Evolutionary conservation across 2,329 filamentous ascomycete species (phyloP), one percentile per base, ranked within the genome.

Genomic region (Colletotrichum sp.): DNA sequence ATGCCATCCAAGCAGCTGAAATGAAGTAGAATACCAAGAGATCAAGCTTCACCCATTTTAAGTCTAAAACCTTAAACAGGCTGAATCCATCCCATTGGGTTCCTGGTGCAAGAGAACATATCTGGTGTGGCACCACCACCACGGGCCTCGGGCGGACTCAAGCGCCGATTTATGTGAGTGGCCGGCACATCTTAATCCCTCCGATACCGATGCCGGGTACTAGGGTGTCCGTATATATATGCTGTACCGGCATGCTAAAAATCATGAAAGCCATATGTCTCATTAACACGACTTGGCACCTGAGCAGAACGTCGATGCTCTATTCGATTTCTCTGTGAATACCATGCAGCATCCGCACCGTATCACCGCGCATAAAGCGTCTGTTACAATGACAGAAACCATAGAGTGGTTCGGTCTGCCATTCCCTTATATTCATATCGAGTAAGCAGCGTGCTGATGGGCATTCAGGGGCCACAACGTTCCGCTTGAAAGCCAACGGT

Each of bases 391-490:
- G 27, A 18, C 27, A 2, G 61, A 47, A n/a, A 66, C 63, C 3
- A 54, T 66, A 36, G 63, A 66, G 13, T 66, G 63, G 63, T 66
- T 55, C 3, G 63, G 63, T 66, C 8, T 21, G 43, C 18, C 5
- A 2, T 33, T 27, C 16, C 1, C 0, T 1, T 18, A 24, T 13
- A 6, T 18, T 62, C 31, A 36, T 24, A 33, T 38, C 12, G 5
- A 5, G 24, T 13, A 8, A 16, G 4, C 24, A 57, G 16, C 0
- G 18, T 36, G 12, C 63, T 36, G 13, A 54, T 16, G 31, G 6
- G 0, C 0, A 15, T 11, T 18, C 2, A 66, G 51, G 64, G 8
- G 64, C 64, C 31, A 66, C 64, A 9, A 66, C 64, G 4, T 66
- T 57, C 64, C 47, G 64, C 1, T 21, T 66, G 15, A 24, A 34